Conservation (phyloP, 2,329 filamentous ascomycete genomes). For the Penicillium polonicum region DNA sequence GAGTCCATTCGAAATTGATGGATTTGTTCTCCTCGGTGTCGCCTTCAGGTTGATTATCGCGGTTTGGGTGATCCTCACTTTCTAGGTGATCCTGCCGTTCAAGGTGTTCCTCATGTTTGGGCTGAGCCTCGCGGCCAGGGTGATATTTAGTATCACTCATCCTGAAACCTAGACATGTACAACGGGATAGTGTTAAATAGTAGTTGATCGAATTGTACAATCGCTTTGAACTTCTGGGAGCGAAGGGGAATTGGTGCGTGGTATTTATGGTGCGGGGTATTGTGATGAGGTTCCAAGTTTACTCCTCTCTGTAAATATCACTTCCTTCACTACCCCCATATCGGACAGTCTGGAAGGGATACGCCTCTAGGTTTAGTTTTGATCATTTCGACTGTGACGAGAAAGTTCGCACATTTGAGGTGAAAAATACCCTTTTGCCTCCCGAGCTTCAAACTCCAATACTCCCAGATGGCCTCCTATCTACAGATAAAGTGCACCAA, state of each 20-base stretch:
- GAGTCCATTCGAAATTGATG: not conserved
- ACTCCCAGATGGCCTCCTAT: not conserved
- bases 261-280: not conserved
- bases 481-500: not conserved
- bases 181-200: not conserved
- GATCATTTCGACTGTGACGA: not conserved
- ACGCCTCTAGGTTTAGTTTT: no score
- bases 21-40: not conserved
- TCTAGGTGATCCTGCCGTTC: no score
- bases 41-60: no score
- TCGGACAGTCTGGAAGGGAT: no score
- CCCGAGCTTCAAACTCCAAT: not conserved
- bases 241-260: no score
- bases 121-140: not conserved
- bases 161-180: not conserved
- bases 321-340: no score
- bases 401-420: not conserved
- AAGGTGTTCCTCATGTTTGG: not conserved
- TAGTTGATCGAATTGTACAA: not conserved
- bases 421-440: not conserved
- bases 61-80: no score
- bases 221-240: no score
- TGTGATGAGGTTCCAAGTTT: not conserved
- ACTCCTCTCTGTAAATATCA: no score
- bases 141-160: not conserved